Evolutionary conservation across 805 yeast genomes (phyloP), one percentile per base, ranked within the genome.

Genomic region (Ogataea pignaliae): DNA sequence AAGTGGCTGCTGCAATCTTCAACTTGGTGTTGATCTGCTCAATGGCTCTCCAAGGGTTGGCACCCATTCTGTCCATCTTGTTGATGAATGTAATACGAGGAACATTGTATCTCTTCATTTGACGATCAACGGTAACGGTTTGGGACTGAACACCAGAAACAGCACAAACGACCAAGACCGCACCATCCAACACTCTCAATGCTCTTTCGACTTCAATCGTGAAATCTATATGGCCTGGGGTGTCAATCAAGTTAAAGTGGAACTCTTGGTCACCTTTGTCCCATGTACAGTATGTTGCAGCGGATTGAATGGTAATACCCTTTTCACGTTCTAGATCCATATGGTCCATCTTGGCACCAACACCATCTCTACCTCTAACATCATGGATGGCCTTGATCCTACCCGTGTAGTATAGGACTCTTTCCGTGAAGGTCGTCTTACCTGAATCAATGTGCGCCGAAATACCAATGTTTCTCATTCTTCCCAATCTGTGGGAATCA

Each of bases 41-140:
- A 57, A 93, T 85, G 45, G 95, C 97, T 51, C 77, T 79, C 84
- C 95, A 93, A 17, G 99, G 99, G 68, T 93, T 83, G 44, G 99
- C 87, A 54, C 99, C 99, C 97, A 93, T 88, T 65, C 99, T 82
- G 68, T 93, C 99, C 97, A 93, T 90, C 73, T 93, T 93, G 71
- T 93, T 93, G 67, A 93, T 86, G 61, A 93, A 93, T 10, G 99
- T 91, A 42, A 93, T 77, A 61, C 99, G 79, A 43, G 99, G 99
- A 60, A 93, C 96, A 62, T 93, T 89, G 70, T 93, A 93, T 64
- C 99, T 83, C 59, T 96, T 82, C 99, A 93, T 93, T 72, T 93
- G 99, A 63, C 99, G 84, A 66, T 93, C 99, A 38, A 93, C 99
- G 34, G 99, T 93, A 47, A 93, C 96, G 15, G 99, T 93, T 68